phyloP scores from a whole-genome alignment of 352 stramenopile genomes.

The Globisporangium yorkense region DNA sequence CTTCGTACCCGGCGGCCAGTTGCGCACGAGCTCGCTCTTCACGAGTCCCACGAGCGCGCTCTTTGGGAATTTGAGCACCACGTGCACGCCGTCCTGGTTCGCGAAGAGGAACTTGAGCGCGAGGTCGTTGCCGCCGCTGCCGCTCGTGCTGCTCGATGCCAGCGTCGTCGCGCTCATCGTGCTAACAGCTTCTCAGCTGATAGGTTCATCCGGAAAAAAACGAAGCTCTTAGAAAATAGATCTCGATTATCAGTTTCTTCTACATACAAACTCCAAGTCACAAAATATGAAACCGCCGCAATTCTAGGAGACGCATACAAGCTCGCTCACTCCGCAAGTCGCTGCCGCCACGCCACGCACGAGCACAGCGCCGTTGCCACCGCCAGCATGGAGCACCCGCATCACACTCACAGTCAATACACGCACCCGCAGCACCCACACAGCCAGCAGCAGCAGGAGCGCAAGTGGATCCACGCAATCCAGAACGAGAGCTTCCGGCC shows the following conservation, averaged over 20 bases:
- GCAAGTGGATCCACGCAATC: conserved; percentile 34
- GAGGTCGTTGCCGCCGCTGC: conserved; percentile 47
- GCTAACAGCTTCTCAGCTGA: background rate
- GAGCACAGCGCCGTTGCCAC: background rate
- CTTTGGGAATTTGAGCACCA: conserved; percentile 55
- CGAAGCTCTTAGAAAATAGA: too few relatives aligned
- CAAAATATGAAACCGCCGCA: too few relatives aligned
- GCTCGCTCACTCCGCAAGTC: too few relatives aligned
- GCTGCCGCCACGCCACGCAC: background rate
- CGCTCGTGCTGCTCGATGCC: conserved; percentile 10
- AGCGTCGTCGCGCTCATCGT: conserved; percentile 9
- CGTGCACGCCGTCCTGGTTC: conserved; percentile 70
- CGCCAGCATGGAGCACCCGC: background rate
- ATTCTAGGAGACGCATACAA: too few relatives aligned
- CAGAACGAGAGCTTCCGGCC: conserved; percentile 54
- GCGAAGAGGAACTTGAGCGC: conserved; percentile 83
- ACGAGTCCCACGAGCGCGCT: conserved; percentile 40
- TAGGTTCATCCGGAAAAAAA: too few relatives aligned
- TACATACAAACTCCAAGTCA: too few relatives aligned
- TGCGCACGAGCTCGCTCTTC: conserved; percentile 61
- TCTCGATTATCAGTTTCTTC: too few relatives aligned
- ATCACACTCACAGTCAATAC: background rate
- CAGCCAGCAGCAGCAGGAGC: background rate
- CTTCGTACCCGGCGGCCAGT: conserved; percentile 48
- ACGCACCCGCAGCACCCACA: background rate